These are phyloP conservation scores for Naganishia vaughanmartiniae DNA, from an alignment of 768 basidiomycete species.

Conservation along the genomic window DNA sequence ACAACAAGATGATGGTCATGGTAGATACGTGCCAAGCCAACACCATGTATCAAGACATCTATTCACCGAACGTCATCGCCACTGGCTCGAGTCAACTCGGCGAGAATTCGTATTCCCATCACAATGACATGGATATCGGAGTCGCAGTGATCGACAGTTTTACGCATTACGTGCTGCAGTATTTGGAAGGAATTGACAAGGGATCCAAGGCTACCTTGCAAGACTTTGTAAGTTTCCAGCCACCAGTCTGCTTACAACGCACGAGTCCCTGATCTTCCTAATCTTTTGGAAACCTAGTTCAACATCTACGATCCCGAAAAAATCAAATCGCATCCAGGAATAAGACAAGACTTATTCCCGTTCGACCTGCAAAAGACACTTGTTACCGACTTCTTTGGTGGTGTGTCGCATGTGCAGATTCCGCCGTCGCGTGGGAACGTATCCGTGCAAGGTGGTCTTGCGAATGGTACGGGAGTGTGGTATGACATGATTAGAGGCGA, in stretches of 20 bases:
- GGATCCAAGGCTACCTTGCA: constrained; percentile 75
- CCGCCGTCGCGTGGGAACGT: not conserved
- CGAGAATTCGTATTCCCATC: constrained; percentile 95
- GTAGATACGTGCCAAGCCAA: constrained; percentile 98
- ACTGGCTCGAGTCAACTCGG: constrained; percentile 79
- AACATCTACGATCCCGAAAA: constrained; percentile 68
- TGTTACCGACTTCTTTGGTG: constrained; percentile 85
- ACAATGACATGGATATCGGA: constrained; percentile 89
- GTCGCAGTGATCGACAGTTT: constrained; percentile 93
- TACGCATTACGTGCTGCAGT: constrained; percentile 86
- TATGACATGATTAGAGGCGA: not conserved
- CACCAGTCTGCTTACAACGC: not conserved
- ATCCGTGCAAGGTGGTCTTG: not conserved
- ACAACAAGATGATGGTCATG: constrained; percentile 97
- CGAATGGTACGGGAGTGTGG: not conserved
- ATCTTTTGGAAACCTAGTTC: constrained; percentile 60
- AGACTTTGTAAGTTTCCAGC: constrained; percentile 65
- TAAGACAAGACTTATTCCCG: constrained; percentile 73
- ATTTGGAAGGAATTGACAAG: constrained; percentile 88
- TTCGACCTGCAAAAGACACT: constrained; percentile 62
- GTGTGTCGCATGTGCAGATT: constrained; percentile 78
- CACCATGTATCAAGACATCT: constrained; percentile 88
- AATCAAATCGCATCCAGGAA: constrained; percentile 83
- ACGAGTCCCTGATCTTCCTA: not conserved
- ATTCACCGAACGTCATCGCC: constrained; percentile 87